phyloP scores from a whole-genome alignment of 305 asterid genomes.

The Fraxinus dipetala region DNA sequence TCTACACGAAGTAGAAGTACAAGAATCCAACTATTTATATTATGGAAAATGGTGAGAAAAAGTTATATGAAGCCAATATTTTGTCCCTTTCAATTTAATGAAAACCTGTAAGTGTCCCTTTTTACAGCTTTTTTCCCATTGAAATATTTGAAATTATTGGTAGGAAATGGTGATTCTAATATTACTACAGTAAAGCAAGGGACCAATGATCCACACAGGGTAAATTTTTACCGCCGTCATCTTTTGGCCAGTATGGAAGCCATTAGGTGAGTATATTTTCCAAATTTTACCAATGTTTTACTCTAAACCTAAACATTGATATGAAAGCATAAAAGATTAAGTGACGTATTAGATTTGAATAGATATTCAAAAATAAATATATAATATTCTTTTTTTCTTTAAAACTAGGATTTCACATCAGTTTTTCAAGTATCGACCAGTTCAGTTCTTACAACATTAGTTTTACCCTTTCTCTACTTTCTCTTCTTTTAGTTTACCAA shows the following conservation, averaged over 20 bases:
- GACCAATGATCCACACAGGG: conserved; percentile 38
- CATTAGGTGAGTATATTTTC: conserved; percentile 30
- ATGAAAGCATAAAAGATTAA: not conserved
- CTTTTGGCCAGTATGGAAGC: conserved; percentile 33
- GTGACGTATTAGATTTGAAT: not conserved
- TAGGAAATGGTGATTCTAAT: conserved; percentile 37
- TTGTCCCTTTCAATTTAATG: not conserved
- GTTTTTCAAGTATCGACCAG: not conserved
- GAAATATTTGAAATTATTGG: not conserved
- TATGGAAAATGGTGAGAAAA: conserved; percentile 48
- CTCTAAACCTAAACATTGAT: not conserved
- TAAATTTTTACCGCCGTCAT: conserved; percentile 42
- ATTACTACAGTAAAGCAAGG: conserved; percentile 19
- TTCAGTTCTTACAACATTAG: not conserved
- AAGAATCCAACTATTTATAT: conserved; percentile 49
- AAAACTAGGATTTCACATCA: no score
- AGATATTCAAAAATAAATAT: no score
- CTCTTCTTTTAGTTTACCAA: not conserved
- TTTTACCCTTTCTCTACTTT: not conserved
- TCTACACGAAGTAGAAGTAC: conserved; percentile 47
- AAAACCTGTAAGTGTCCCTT: not conserved
- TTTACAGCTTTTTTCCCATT: not conserved
- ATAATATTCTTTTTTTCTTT: no score
- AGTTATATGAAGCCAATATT: not conserved
- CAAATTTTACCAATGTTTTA: not conserved